These are phyloP conservation scores for Tylopilus sp. DNA, from an alignment of 768 basidiomycete species.

Conservation along the genomic window DNA sequence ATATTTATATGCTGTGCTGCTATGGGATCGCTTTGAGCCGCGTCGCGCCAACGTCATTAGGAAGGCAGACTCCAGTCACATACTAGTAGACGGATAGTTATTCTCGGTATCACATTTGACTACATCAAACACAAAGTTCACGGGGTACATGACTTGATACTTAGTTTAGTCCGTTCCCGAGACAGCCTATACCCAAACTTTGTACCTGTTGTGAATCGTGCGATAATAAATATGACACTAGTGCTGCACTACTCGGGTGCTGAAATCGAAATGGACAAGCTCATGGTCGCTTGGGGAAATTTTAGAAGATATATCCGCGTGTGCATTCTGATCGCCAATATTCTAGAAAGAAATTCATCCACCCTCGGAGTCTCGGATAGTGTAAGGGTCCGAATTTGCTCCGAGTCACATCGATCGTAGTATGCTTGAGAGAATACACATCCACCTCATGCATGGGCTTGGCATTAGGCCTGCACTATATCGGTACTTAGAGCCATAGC, in stretches of 20 bases:
- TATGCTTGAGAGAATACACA: not conserved
- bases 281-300: not conserved
- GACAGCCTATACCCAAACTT: not conserved
- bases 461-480: no score
- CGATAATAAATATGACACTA: no score
- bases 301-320: not conserved
- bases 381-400: no score
- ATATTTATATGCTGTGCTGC: not conserved
- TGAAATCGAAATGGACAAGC: not conserved
- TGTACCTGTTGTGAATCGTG: not conserved
- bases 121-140: not conserved
- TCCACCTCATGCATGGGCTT: no score
- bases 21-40: no score
- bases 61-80: no score
- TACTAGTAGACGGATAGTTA: not conserved
- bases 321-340: not conserved
- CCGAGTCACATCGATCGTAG: not conserved
- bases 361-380: not conserved
- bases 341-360: not conserved
- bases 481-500: no score
- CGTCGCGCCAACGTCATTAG: no score
- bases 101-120: not conserved
- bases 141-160: not conserved
- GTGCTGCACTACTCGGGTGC: not conserved
- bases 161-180: not conserved